phyloP scores from a whole-genome alignment of 2,329 filamentous ascomycete genomes.

The Aspergillus bombycis region DNA sequence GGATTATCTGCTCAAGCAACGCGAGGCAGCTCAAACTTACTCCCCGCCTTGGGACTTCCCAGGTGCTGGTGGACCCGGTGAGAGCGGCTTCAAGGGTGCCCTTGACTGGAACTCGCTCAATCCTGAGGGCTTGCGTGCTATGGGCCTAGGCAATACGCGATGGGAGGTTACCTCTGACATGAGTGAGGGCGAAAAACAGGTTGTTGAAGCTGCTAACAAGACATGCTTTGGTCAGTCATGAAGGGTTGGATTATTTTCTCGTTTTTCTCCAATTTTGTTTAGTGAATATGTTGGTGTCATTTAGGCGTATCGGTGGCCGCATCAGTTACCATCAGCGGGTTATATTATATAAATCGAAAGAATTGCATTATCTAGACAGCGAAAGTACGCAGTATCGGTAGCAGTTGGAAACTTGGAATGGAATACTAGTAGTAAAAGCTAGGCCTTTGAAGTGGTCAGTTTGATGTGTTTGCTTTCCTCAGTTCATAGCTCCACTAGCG shows the following conservation, averaged over 20 bases:
- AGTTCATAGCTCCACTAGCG: not conserved
- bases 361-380: not conserved
- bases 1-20: constrained; percentile 70
- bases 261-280: not conserved
- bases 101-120: constrained; percentile 45
- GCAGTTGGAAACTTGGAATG: not conserved
- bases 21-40: constrained; percentile 70
- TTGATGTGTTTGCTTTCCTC: not conserved
- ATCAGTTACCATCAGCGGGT: not conserved
- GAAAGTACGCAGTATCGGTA: not conserved
- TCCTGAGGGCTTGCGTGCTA: constrained; percentile 55
- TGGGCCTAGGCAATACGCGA: constrained; percentile 56
- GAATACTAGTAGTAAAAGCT: not conserved
- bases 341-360: not conserved
- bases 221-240: constrained; percentile 48
- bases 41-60: constrained; percentile 72
- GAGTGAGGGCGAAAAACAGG: constrained; percentile 54
- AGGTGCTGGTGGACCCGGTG: constrained; percentile 53
- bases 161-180: constrained; percentile 54
- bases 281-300: not conserved
- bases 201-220: constrained; percentile 57
- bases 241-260: not conserved
- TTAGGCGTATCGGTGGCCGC: not conserved
- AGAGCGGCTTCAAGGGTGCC: constrained; percentile 42
- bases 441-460: too few relatives aligned